phyloP scores from a whole-genome alignment of 2,329 filamentous ascomycete genomes.

The Phyllosticta paracitricarpa region DNA sequence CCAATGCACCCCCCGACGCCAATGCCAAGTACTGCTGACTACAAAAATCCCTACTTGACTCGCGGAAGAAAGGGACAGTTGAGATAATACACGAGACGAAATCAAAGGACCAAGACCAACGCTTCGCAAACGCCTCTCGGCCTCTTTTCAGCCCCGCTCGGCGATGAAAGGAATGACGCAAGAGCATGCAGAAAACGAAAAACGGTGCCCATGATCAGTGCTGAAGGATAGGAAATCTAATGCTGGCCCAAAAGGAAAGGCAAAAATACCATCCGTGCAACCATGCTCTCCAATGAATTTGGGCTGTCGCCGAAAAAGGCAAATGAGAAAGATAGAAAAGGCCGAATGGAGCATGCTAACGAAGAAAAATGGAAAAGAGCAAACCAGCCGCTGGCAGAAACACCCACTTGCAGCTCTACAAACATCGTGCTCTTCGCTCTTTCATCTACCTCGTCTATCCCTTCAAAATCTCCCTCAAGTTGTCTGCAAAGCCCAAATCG shows the following conservation, averaged over 20 bases:
- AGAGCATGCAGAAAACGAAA: background rate
- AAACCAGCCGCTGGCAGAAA: background rate
- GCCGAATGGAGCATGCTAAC: background rate
- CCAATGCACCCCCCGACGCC: background rate
- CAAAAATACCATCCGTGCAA: background rate
- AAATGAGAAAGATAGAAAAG: background rate
- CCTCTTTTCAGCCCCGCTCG: background rate
- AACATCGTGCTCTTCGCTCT: background rate
- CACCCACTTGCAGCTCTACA: background rate
- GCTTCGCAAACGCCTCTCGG: background rate
- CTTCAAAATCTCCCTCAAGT: constrained; percentile 16
- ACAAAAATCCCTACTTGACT: background rate
- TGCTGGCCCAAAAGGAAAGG: background rate
- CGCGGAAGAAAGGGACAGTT: background rate
- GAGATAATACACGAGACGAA: background rate
- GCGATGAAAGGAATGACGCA: background rate
- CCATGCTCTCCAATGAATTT: constrained; percentile 1
- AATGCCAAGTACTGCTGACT: background rate
- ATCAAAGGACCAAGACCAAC: background rate
- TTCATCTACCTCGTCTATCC: background rate
- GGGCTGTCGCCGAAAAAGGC: background rate
- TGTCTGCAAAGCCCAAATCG: constrained; percentile 31
- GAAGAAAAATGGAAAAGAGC: background rate
- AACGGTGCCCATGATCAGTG: background rate
- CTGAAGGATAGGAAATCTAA: background rate